These are phyloP conservation scores for Trichoderma gracile DNA, from an alignment of 2,329 filamentous ascomycete genomes.

Conservation along the genomic window DNA sequence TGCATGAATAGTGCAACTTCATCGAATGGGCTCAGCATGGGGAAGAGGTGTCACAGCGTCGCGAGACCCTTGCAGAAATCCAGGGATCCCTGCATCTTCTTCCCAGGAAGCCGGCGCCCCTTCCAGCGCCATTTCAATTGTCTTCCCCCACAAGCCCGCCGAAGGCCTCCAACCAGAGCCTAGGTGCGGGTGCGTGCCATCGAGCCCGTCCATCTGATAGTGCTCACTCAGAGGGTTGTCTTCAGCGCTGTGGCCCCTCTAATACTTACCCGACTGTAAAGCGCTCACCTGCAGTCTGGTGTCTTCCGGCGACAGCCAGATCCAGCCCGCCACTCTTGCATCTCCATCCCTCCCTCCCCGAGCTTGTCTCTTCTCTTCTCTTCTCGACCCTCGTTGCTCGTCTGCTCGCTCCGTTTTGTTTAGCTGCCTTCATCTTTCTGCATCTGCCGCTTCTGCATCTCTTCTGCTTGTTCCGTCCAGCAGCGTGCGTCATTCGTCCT, in stretches of 20 bases:
- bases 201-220: not conserved
- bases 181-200: too few relatives aligned
- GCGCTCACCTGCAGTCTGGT: not conserved
- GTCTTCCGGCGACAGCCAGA: too few relatives aligned
- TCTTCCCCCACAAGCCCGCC: not conserved
- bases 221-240: not conserved
- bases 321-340: not conserved
- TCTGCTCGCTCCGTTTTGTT: not conserved
- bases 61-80: slow-evolving; percentile 5
- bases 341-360: slow-evolving; percentile 5
- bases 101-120: slow-evolving; percentile 3
- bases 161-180: slow-evolving; percentile 22
- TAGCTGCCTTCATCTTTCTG: not conserved
- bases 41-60: slow-evolving; percentile 12
- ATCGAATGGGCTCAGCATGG: not conserved
- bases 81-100: not conserved
- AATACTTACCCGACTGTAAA: not conserved
- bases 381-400: not conserved
- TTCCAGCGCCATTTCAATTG: slow-evolving; percentile 1
- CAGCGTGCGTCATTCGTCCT: not conserved
- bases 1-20: slow-evolving; percentile 1
- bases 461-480: not conserved
- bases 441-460: not conserved
- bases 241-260: not conserved
- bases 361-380: not conserved